Conservation (phyloP, 805 yeast genomes). For the Nakazawaea ishiwadae region DNA sequence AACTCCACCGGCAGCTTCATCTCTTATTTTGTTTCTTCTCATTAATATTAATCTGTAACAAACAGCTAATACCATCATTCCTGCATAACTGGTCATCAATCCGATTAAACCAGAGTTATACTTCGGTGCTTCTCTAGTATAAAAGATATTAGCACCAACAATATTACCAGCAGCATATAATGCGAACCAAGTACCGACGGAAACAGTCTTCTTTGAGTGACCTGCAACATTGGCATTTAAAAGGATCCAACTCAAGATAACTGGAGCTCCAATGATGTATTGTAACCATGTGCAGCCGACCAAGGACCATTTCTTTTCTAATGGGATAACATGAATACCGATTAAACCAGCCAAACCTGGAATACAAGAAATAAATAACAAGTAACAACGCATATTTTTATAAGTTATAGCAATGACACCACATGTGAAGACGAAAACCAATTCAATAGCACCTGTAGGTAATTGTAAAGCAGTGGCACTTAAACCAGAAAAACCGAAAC, state of each 20-base stretch:
- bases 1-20: slow-evolving; percentile 26
- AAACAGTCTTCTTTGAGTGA: slow-evolving; percentile 47
- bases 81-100: slow-evolving; percentile 35
- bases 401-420: slow-evolving; percentile 18
- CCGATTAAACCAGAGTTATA: slow-evolving; percentile 57
- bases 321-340: slow-evolving; percentile 19
- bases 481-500: slow-evolving; percentile 17
- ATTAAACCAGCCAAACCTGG: slow-evolving; percentile 21
- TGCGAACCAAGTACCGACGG: slow-evolving; percentile 50
- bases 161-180: slow-evolving; percentile 56
- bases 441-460: slow-evolving; percentile 33
- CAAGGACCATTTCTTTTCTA: slow-evolving; percentile 22
- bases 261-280: slow-evolving; percentile 28
- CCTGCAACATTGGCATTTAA: slow-evolving; percentile 53
- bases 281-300: slow-evolving; percentile 29
- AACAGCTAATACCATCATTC: slow-evolving; percentile 17
- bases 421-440: slow-evolving; percentile 16
- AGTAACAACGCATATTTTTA: slow-evolving; percentile 15
- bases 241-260: slow-evolving; percentile 23
- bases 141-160: slow-evolving; percentile 62
- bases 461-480: slow-evolving; percentile 49
- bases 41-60: slow-evolving; percentile 16
- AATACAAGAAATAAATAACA: slow-evolving; percentile 15
- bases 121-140: slow-evolving; percentile 43
- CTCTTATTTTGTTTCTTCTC: slow-evolving; percentile 48